Conservation (phyloP, 345 rosid species). For the Hypericum perforatum region DNA sequence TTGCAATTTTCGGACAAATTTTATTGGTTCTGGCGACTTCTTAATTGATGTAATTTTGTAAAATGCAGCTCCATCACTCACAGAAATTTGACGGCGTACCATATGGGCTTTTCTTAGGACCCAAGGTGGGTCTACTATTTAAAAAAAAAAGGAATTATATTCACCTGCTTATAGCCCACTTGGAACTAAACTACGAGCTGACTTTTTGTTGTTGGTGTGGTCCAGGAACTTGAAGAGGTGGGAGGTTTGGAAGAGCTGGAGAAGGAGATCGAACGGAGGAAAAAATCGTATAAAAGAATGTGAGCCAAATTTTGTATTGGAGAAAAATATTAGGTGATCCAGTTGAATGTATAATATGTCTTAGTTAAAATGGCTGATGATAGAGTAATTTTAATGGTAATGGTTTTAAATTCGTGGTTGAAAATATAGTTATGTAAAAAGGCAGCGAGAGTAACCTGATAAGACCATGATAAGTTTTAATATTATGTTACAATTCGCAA, state of each 20-base stretch:
- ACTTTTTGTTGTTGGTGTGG: not conserved
- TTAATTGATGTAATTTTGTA: not conserved
- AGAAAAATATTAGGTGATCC: too few species aligned
- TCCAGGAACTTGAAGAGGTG: slow-evolving; percentile 48
- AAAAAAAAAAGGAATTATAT: too few species aligned
- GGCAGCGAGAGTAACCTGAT: too few species aligned
- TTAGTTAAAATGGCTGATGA: too few species aligned
- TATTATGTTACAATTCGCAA: too few species aligned
- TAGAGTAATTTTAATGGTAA: too few species aligned
- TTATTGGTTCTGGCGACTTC: not conserved
- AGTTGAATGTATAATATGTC: too few species aligned
- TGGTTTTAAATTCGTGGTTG: too few species aligned
- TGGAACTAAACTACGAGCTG: not conserved
- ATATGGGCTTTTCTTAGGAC: slow-evolving; percentile 87
- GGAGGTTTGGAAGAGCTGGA: slow-evolving; percentile 43
- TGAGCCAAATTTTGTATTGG: too few species aligned
- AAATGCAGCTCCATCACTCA: slow-evolving; percentile 65
- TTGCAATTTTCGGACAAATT: not conserved
- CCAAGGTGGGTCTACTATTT: slow-evolving; percentile 57
- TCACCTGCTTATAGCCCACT: not conserved
- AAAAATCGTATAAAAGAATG: too few species aligned
- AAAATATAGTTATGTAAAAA: too few species aligned
- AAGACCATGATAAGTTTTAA: too few species aligned
- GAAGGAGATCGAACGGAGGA: slow-evolving; percentile 22
- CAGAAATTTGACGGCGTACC: slow-evolving; percentile 84